Evolutionary conservation across 2,329 filamentous ascomycete genomes (phyloP), one percentile per base, ranked within the genome.

Genomic region (Aspergillus udagawae): DNA sequence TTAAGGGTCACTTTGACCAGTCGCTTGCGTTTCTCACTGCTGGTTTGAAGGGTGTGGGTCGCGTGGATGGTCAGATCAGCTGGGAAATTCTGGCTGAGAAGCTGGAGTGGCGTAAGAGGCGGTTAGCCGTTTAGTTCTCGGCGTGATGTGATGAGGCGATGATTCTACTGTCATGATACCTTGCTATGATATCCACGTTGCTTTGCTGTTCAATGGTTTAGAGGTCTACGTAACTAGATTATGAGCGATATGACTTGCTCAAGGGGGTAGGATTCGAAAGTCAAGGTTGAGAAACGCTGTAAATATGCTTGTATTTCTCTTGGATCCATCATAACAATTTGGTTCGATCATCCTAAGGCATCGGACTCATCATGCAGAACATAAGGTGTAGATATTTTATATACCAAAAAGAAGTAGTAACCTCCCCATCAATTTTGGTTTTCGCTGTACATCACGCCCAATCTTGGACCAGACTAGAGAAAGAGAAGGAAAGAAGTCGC

Each of bases 21-120:
- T 78, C 89, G 50, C 67, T 92, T 28, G 78, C 82, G 0, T 96
- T 96, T 70, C 80, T 94, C 14, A 82, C 82, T 2, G 85, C 87
- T 51, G 91, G 90, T 0, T 70, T 97, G 61, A 84, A 87, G 54
- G 88, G 88, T 9, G 84, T 94, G 9, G 87, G 90, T 51, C 83
- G 92, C 64, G 89, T 87, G 35, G 87, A 89, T 50, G 85, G 85
- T 28, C 86, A 90, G 74, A 81, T 67, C 68, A 83, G 87, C 69
- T 93, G 92, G 89, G 90, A 94, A 73, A 85, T 89, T 58, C 71
- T 96, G 59, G 91, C 89, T 0, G 91, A 96, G 72, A 89, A 88
- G 78, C 73, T 96, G 48, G 88, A 92, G 52, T 77, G 74, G 74
- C 70, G 72, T 52, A 67, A 67, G 51, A 61, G 52, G 38, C 53